Evolutionary conservation across 2,329 filamentous ascomycete species (phyloP).

Genomic region (Fusarium sp.): DNA sequence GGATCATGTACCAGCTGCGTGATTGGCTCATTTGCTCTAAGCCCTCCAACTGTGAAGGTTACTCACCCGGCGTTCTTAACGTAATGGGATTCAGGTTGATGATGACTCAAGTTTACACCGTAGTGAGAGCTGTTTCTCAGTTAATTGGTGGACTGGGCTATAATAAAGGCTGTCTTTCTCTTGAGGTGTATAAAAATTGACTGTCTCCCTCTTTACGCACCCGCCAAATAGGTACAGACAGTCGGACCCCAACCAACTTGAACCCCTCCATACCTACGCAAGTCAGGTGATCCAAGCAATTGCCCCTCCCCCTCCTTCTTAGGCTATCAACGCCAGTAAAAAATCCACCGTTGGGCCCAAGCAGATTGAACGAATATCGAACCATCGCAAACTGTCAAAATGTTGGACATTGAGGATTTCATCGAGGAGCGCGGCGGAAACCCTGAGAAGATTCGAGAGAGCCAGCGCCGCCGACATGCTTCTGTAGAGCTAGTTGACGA

Average conservation of each 20-base stretch:
- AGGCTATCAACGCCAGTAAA: conserved; percentile 43
- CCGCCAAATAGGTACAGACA: not conserved
- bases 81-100: not conserved
- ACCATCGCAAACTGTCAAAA: conserved; percentile 54
- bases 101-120: not conserved
- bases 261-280: conserved; percentile 28
- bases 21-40: not conserved
- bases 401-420: conserved; percentile 85
- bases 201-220: not conserved
- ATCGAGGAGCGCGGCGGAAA: conserved; percentile 90
- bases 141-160: too few species aligned
- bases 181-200: not conserved
- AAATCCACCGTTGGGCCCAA: conserved; percentile 42
- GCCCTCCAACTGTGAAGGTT: not conserved
- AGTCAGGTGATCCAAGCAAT: conserved; percentile 44
- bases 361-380: conserved; percentile 31
- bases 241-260: conserved; percentile 1
- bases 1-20: not conserved
- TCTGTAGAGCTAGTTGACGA: conserved; percentile 89
- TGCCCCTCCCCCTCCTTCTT: conserved; percentile 50
- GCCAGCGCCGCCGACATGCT: conserved; percentile 85
- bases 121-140: too few species aligned
- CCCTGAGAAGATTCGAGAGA: conserved; percentile 91
- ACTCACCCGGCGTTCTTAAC: not conserved
- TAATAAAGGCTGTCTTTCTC: not conserved